These are phyloP conservation scores for Globisporangium yorkense DNA, from an alignment of 352 stramenopile genomes.

Conservation along the genomic window DNA sequence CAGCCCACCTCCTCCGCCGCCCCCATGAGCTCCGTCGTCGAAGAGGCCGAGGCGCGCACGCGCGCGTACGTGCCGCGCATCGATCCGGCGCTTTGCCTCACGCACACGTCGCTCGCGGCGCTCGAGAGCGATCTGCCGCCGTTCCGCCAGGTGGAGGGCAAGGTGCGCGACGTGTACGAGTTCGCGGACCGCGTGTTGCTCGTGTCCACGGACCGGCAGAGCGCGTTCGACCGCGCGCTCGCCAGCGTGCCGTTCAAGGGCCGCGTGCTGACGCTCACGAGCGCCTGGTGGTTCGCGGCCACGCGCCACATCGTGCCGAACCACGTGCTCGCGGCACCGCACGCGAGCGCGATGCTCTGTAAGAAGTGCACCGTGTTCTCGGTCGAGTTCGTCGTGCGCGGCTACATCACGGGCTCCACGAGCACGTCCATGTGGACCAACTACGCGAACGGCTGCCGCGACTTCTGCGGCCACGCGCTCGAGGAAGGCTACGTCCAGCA, in stretches of 20 bases:
- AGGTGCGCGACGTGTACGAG: slow-evolving; percentile 93
- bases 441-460: slow-evolving; percentile 93
- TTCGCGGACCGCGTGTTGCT: slow-evolving; percentile 89
- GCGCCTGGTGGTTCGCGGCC: slow-evolving; percentile 94
- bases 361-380: slow-evolving; percentile 96
- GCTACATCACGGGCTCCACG: slow-evolving; percentile 96
- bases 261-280: slow-evolving; percentile 95
- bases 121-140: slow-evolving; percentile 27
- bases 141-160: slow-evolving; percentile 65
- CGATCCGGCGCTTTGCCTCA: slow-evolving; percentile 34
- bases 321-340: slow-evolving; percentile 92
- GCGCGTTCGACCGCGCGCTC: slow-evolving; percentile 96
- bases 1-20: background rate
- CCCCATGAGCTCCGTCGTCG: slow-evolving; percentile 37
- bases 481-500: slow-evolving; percentile 95
- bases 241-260: slow-evolving; percentile 97
- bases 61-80: slow-evolving; percentile 64
- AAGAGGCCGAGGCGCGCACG: slow-evolving; percentile 60
- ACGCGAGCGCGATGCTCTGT: slow-evolving; percentile 95
- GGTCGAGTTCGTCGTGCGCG: slow-evolving; percentile 98
- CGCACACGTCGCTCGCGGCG: slow-evolving; percentile 44
- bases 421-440: slow-evolving; percentile 99
- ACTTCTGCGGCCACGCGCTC: slow-evolving; percentile 96
- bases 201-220: slow-evolving; percentile 98
- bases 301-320: slow-evolving; percentile 97